Evolutionary conservation across 73 alveolate species (phyloP).

Genomic region (Paramecium biaurelia): DNA sequence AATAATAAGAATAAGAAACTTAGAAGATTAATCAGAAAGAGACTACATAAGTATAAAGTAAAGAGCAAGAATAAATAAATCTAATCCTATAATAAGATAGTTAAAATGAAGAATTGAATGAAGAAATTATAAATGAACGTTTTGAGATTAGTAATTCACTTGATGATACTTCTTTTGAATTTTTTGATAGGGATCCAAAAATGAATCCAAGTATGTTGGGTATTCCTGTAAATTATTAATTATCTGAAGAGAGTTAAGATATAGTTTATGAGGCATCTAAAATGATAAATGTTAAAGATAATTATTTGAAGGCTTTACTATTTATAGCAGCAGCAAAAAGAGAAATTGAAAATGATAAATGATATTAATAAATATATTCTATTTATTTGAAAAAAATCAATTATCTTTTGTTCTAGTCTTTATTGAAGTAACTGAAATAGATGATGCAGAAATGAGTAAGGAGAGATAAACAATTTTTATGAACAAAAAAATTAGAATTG

Average conservation of each 20-base stretch:
- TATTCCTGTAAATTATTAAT: not conserved
- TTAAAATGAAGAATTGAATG: not conserved
- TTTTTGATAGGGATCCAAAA: not conserved
- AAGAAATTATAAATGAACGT: not conserved
- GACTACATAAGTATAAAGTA: not conserved
- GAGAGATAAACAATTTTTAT: not conserved
- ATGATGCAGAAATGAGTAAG: not conserved
- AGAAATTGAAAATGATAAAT: not conserved
- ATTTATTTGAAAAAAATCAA: not conserved
- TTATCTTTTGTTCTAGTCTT: not conserved
- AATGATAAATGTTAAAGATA: not conserved
- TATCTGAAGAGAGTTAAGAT: not conserved
- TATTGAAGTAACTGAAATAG: not conserved
- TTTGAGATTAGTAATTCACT: not conserved
- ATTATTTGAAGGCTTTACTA: not conserved
- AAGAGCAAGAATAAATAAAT: too few relatives aligned
- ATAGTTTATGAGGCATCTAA: not conserved
- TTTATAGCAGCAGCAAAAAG: not conserved
- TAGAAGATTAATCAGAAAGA: not conserved
- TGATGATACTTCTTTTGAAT: not conserved
- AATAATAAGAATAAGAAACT: not conserved
- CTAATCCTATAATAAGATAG: not conserved
- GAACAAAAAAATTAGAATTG: not conserved
- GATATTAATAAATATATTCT: not conserved
- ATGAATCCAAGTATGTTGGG: not conserved